phyloP scores from a whole-genome alignment of 495 filamentous ascomycete species.

The Ramalina intermedia region DNA sequence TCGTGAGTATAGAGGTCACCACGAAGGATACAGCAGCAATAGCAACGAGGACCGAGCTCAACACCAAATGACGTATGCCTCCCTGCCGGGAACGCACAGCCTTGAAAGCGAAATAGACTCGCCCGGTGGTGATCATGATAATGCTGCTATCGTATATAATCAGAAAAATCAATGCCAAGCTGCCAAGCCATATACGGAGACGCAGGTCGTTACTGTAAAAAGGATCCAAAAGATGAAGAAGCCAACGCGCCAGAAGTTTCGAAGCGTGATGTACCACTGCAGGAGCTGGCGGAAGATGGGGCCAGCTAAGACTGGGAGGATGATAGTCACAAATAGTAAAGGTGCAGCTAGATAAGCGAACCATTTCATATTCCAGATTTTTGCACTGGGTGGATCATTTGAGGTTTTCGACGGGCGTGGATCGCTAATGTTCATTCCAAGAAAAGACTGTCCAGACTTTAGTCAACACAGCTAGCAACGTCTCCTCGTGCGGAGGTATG shows the following conservation, averaged over 20 bases:
- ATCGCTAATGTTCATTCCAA: slow-evolving; percentile 8
- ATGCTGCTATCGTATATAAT: too few relatives aligned
- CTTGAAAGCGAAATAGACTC: too few relatives aligned
- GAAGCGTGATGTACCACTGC: slow-evolving; percentile 1
- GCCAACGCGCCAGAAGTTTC: slow-evolving; percentile 1
- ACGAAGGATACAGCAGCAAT: too few relatives aligned
- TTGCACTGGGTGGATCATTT: not conserved
- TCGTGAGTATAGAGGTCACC: too few relatives aligned
- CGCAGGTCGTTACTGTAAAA: not conserved
- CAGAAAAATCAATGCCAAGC: too few relatives aligned
- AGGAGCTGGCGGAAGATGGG: slow-evolving; percentile 2
- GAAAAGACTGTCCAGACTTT: slow-evolving; percentile 2
- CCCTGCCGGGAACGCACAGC: too few relatives aligned
- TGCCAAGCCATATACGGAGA: not conserved
- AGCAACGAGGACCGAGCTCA: too few relatives aligned
- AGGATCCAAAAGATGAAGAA: not conserved
- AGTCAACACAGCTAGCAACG: not conserved
- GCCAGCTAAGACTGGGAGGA: slow-evolving; percentile 5
- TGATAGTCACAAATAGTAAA: slow-evolving; percentile 9
- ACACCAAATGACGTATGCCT: too few relatives aligned
- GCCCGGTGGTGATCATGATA: too few relatives aligned
- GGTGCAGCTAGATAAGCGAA: slow-evolving; percentile 2
- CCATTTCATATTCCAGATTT: slow-evolving; percentile 7
- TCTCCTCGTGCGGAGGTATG: not conserved
- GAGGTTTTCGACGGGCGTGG: not conserved